phyloP scores from a whole-genome alignment of 371 early-diverging fungal species.

The Rhizopus arrhizus region DNA sequence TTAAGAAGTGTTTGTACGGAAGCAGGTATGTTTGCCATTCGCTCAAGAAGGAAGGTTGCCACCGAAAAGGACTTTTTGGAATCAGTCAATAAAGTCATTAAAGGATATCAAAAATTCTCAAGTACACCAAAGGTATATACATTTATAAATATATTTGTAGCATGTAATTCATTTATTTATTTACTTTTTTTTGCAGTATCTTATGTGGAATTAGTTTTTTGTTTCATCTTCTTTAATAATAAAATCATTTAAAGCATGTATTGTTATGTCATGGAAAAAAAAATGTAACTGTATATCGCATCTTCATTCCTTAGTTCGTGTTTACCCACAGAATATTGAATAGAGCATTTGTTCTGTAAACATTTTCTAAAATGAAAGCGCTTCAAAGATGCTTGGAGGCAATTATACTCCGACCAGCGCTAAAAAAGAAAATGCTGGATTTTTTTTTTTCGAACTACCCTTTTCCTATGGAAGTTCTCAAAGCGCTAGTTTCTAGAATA shows the following conservation, averaged over 20 bases:
- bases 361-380: too few species aligned
- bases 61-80: constrained; percentile 99
- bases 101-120: constrained; percentile 97
- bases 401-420: neutral
- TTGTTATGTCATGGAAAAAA: too few species aligned
- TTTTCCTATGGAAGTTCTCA: constrained; percentile 57
- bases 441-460: constrained; percentile 4
- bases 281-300: too few species aligned
- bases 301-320: too few species aligned
- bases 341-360: too few species aligned
- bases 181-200: constrained; percentile 42
- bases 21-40: constrained; percentile 99
- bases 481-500: constrained; percentile 77
- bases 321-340: too few species aligned
- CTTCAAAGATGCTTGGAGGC: too few species aligned
- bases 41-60: constrained; percentile 98
- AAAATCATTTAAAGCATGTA: neutral
- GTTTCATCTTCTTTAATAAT: constrained; percentile 8
- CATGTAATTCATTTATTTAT: constrained; percentile 2
- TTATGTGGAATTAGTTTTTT: constrained; percentile 56
- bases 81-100: constrained; percentile 99
- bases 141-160: neutral
- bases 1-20: constrained; percentile 99
- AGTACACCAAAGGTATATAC: constrained; percentile 81
- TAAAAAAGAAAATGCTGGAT: neutral